Base-by-base conservation (phyloP, 768 basidiomycete genomes). In the Podaxis sp. region DNA sequence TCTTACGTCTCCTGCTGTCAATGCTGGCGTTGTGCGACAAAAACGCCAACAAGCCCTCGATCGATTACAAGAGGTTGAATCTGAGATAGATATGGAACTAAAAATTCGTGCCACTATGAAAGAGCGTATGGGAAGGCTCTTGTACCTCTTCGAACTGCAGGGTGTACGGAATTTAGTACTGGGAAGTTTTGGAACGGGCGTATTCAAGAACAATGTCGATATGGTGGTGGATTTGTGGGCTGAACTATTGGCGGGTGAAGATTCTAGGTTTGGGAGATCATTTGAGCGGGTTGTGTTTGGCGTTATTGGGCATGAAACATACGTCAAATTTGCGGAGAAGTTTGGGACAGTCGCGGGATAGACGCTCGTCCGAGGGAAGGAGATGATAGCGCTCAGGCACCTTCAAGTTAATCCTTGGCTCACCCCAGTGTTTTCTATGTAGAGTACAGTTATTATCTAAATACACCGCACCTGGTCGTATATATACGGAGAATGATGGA, bases 111-210 rank as follows among this genome's bases (percentile, higher is more conserved):
- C 62, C 4, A 72, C 74, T 32, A 91, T 90, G 88, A 80, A 73
- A 56, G 87, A 91, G 68, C 77, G 89, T 13, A 90, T 91, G 87
- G 85, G 73, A 0, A 78, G 89, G 13, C 72, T 90, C 23, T 70
- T 91, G 3, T 81, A 73, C 53, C 71, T 90, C 25, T 88, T 89
- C 67, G 84, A 90, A 71, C 73, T 72, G 42, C 76, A 82, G 61
- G 83, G 83, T 2, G 79, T 82, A 16, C 74, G 74, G 64, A 78
- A 83, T 63, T 59, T 91, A 47, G 85, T 90, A 0, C 70, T 91
- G n/a, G 89, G 90, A 28, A 84, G 83, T 66, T 90, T 89, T 71
- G 89, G 89, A 16, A 90, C 89, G 0, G 89, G 89, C 0, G 89
- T 86, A 3, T 91, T 90, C 70, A 74, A 70, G 58, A 91, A 91